Evolutionary conservation across 257 asterid species (phyloP), one percentile per base, ranked within the genome.

Genomic region (Haberlea rhodopensis): DNA sequence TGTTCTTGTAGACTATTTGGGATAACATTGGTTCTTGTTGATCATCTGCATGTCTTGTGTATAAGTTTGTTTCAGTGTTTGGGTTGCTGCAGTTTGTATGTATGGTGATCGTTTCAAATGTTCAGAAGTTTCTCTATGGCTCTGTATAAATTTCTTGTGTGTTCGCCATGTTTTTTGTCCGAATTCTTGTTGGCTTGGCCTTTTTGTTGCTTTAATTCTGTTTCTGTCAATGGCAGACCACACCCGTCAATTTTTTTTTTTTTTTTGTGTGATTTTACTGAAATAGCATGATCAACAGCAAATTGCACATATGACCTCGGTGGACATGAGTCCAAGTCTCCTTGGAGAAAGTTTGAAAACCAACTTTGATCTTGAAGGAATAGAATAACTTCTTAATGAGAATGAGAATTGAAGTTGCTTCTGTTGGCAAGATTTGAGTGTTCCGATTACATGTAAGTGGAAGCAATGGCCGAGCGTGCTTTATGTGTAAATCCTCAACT

Each of bases 1-100:
- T 5, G 27, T 65, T 26, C n/a, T 10, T 46, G 40, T 53, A 64
- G 55, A 53, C 49, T 40, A 58, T 45, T 37, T 28, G 51, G 15
- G 5, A n/a, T 2, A 21, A 18, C 24, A 21, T 18, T 24, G 21
- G 25, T 5, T 43, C 53, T 29, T 21, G 43, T 20, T 54, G 48
- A 22, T 74, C 26, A 7, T 62, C 51, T 32, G 29, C 52, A 18
- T 57, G 57, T 65, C 13, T 16, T 15, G 16, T 19, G n/a, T 20
- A 16, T 23, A 24, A 63, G 32, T 45, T 46, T 37, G 6, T 71
- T 46, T 8, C 32, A 56, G 4, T 57, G 22, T 48, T 3, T 64
- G 52, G 29, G 25, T 54, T 61, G 37, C 16, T 26, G 29, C 7
- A n/a, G 3, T 21, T 37, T 6, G 46, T 4, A 37, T 37, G 46